Evolutionary conservation across 2,329 filamentous ascomycete species (phyloP), one percentile per base, ranked within the genome.

Genomic region (Dichotomopilus funicola): DNA sequence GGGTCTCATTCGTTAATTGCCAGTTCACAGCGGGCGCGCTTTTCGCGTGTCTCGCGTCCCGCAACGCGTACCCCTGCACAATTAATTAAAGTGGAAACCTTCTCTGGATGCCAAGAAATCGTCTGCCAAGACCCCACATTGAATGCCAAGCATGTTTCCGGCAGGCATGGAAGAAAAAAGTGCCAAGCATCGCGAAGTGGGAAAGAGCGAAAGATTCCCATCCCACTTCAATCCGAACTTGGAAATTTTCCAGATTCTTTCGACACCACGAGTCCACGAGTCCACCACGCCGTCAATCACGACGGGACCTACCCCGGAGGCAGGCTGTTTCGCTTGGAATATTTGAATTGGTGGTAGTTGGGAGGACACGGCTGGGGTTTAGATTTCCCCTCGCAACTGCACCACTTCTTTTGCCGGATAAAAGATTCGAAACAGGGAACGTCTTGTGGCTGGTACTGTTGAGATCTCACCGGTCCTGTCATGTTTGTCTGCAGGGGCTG

Each of bases 401-500:
- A 27, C 19, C 19, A 27, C 19, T 2, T 3, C 3, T 27, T 27
- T 27, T 27, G 19, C 19, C 3, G 19, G 19, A 27, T 27, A 27
- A 27, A 27, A 27, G 19, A 27, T 27, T 27, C 19, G 19, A 2
- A 27, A 27, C 3, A 27, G 19, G 19, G 19, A 27, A 27, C 19
- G 19, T 27, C 19, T 27, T 27, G 19, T 27, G 19, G 19, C 19
- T 27, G 19, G 19, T 27, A 27, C 19, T 27, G 19, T 3, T 27
- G 19, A 27, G 19, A 27, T 3, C 19, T 27, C 37, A 9, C 38
- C 27, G 12, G 9, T 47, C 43, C 49, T 51, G 56, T 43, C 56
- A 76, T 76, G 73, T 71, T 70, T 54, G 64, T 71, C 51, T 75
- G 73, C 56, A 65, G 67, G 59, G 65, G 67, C 42, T 76, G 73